Conservation (phyloP, 176 grass and related monocot species). For the Oryza officinalis region DNA sequence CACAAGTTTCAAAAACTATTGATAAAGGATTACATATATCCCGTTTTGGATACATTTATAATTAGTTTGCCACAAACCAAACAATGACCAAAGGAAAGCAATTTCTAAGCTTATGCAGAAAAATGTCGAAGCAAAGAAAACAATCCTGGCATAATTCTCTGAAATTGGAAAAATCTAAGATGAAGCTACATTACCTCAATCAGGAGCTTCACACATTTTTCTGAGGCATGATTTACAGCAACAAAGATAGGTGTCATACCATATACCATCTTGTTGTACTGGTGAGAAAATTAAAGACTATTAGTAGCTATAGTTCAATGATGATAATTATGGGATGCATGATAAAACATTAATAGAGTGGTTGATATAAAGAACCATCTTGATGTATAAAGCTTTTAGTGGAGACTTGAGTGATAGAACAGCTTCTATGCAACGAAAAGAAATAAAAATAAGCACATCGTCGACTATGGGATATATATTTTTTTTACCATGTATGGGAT, state of each 20-base stretch:
- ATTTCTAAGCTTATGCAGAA: neutral
- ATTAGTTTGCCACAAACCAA: neutral
- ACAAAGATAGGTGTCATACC: slow-evolving; percentile 25
- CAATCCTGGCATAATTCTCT: neutral
- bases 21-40: neutral
- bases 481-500: too few relatives aligned
- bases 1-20: neutral
- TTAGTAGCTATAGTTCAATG: slow-evolving; percentile 1
- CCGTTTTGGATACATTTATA: neutral
- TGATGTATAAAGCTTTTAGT: too few relatives aligned
- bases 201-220: slow-evolving; percentile 31
- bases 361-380: too few relatives aligned
- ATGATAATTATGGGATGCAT: too few relatives aligned
- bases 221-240: slow-evolving; percentile 6
- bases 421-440: too few relatives aligned
- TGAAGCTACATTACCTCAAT: slow-evolving; percentile 28
- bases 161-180: neutral
- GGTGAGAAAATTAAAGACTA: neutral
- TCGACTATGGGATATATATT: too few relatives aligned
- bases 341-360: too few relatives aligned
- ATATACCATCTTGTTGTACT: slow-evolving; percentile 37
- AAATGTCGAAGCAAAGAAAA: neutral
- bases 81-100: neutral
- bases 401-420: too few relatives aligned
- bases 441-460: too few relatives aligned